Percentiles rank a stretch among this genome's conserved stretches.
These are phyloP conservation scores for Scopulariopsis brevicaulis DNA, from an alignment of 2,329 filamentous ascomycete species.

Conservation along the genomic window DNA sequence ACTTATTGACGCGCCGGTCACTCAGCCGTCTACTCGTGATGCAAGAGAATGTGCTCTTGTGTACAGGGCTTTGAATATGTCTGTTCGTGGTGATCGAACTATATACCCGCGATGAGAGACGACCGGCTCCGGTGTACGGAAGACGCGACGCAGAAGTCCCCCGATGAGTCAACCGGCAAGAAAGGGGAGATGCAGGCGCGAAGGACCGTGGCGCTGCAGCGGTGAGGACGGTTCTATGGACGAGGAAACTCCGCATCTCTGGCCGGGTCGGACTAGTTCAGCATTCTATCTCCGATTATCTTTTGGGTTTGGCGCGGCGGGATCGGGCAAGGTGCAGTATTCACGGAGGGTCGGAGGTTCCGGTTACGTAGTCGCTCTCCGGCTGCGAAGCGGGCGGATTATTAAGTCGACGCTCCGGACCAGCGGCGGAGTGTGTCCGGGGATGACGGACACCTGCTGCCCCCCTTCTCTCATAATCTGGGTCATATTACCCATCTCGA, in stretches of 20 bases:
- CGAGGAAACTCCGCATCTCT: background rate
- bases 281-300: background rate
- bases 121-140: background rate
- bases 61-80: background rate
- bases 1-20: background rate
- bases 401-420: too few species aligned
- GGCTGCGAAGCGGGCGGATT: too few species aligned
- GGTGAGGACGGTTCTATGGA: background rate
- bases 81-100: background rate
- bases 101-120: background rate
- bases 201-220: background rate
- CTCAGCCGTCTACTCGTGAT: background rate
- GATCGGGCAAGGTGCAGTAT: background rate
- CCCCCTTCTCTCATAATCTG: too few species aligned
- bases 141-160: background rate
- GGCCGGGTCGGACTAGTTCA: background rate
- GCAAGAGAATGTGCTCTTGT: background rate
- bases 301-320: background rate
- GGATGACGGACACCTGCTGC: too few species aligned
- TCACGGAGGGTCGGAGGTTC: background rate
- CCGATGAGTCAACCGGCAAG: background rate
- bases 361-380: too few species aligned
- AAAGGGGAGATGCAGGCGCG: background rate
- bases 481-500: too few species aligned
- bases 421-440: too few species aligned